A percentile compares a stretch with the other conserved stretches of the same genome.
phyloP scores from a whole-genome alignment of 495 filamentous ascomycete species.

The Lasiosphaeriaceae sp. region DNA sequence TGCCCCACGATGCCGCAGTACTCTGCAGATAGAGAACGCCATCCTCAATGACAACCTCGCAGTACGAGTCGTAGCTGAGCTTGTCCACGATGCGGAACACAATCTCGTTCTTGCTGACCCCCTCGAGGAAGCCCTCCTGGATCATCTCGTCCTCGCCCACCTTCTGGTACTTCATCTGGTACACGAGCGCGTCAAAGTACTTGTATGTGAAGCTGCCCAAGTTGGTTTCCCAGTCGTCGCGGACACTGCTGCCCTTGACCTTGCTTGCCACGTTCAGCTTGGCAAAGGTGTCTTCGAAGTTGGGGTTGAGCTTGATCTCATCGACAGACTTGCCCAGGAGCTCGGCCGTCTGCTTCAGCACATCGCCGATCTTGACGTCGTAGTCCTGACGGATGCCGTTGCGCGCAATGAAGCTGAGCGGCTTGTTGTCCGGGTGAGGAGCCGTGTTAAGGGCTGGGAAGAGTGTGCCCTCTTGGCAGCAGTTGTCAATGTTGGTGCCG shows the following conservation, averaged over 20 bases:
- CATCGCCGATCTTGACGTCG: slow-evolving; percentile 33
- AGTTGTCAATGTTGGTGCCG: slow-evolving; percentile 41
- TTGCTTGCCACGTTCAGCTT: slow-evolving; percentile 35
- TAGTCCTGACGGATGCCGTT: slow-evolving; percentile 42
- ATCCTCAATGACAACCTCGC: slow-evolving; percentile 40
- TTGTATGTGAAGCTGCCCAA: slow-evolving; percentile 32
- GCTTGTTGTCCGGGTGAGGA: slow-evolving; percentile 28
- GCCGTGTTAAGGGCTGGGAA: slow-evolving; percentile 41
- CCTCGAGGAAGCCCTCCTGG: slow-evolving; percentile 44
- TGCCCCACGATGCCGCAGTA: slow-evolving; percentile 16
- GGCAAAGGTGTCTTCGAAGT: slow-evolving; percentile 47
- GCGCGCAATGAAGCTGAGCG: slow-evolving; percentile 43
- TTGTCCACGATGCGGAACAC: slow-evolving; percentile 45
- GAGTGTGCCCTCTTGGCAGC: slow-evolving; percentile 32
- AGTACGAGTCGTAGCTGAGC: slow-evolving; percentile 38
- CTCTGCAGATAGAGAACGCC: slow-evolving; percentile 41
- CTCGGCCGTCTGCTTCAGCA: slow-evolving; percentile 32
- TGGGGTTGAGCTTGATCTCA: slow-evolving; percentile 38
- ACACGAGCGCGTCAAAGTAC: slow-evolving; percentile 39
- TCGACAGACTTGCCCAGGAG: slow-evolving; percentile 34
- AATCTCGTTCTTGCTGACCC: slow-evolving; percentile 35
- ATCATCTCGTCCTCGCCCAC: slow-evolving; percentile 46
- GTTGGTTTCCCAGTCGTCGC: slow-evolving; percentile 40
- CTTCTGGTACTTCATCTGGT: slow-evolving; percentile 37
- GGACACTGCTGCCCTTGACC: slow-evolving; percentile 17